Evolutionary conservation across 495 filamentous ascomycete genomes (phyloP).

Genomic region (Aspergillus cristatus): DNA sequence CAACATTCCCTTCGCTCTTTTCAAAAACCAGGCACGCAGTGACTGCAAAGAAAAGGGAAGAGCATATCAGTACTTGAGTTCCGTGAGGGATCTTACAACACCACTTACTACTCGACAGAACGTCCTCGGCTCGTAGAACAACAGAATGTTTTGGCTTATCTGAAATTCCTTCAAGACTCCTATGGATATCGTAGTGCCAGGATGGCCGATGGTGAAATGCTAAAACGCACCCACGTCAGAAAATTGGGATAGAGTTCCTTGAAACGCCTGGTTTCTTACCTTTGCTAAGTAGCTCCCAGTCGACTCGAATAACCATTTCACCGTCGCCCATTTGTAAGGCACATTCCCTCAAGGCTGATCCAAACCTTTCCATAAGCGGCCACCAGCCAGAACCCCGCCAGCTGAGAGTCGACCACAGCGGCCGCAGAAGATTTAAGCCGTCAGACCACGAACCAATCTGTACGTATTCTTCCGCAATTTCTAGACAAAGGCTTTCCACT

Average conservation of each 20-base stretch:
- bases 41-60: constrained; percentile 30
- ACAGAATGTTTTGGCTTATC: constrained; percentile 52
- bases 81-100: no score
- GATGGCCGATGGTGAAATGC: constrained; percentile 51
- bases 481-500: constrained; percentile 59
- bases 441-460: constrained; percentile 52
- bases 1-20: constrained; percentile 69
- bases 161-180: constrained; percentile 49
- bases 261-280: constrained; percentile 38
- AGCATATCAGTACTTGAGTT: no score
- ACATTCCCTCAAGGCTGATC: constrained; percentile 65
- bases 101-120: constrained; percentile 57
- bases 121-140: constrained; percentile 55
- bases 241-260: not conserved
- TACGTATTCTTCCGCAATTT: constrained; percentile 61
- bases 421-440: constrained; percentile 56
- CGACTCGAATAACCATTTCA: constrained; percentile 61
- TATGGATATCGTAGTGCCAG: constrained; percentile 68
- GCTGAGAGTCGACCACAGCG: constrained; percentile 61
- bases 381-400: constrained; percentile 81
- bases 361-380: constrained; percentile 59
- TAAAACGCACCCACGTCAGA: constrained; percentile 14
- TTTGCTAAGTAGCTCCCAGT: constrained; percentile 71
- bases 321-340: constrained; percentile 54
- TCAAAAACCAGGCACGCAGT: constrained; percentile 65